Conservation (phyloP, 2,329 filamentous ascomycete genomes). For the Fusarium buharicum region DNA sequence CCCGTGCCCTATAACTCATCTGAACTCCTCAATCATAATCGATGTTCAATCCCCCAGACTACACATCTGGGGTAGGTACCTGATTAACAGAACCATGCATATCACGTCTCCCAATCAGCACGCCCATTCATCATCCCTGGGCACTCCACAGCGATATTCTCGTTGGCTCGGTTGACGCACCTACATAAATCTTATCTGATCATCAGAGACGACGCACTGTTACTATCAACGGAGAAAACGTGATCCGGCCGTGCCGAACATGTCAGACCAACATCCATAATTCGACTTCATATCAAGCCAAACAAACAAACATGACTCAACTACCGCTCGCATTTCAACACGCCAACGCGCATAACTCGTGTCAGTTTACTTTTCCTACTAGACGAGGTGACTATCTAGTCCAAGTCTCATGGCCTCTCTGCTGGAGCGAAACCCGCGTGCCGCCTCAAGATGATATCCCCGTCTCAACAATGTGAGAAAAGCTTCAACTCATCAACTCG, state of each 20-base stretch:
- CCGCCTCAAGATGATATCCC: slow-evolving; percentile 24
- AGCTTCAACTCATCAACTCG: not conserved
- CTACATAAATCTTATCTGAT: slow-evolving; percentile 43
- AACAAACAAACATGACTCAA: slow-evolving; percentile 18
- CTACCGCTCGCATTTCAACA: not conserved
- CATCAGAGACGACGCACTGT: not conserved
- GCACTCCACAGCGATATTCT: slow-evolving; percentile 1
- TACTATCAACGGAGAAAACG: not conserved
- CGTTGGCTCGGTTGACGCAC: slow-evolving; percentile 8
- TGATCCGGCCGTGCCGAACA: not conserved
- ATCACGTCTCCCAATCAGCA: not conserved
- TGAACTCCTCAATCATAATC: no score
- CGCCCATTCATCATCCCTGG: not conserved
- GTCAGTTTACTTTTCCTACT: slow-evolving; percentile 27
- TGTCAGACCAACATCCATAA: not conserved
- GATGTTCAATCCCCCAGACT: no score
- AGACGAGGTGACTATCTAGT: slow-evolving; percentile 44
- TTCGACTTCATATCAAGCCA: not conserved
- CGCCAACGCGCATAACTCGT: slow-evolving; percentile 34
- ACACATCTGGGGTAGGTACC: no score
- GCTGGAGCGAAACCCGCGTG: slow-evolving; percentile 39
- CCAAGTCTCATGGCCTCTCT: slow-evolving; percentile 46
- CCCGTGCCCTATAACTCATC: no score
- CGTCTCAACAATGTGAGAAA: slow-evolving; percentile 45
- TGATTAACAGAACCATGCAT: not conserved